These are phyloP conservation scores for Eimeria tenella DNA, from an alignment of 169 alveolate genomes.

Conservation along the genomic window DNA sequence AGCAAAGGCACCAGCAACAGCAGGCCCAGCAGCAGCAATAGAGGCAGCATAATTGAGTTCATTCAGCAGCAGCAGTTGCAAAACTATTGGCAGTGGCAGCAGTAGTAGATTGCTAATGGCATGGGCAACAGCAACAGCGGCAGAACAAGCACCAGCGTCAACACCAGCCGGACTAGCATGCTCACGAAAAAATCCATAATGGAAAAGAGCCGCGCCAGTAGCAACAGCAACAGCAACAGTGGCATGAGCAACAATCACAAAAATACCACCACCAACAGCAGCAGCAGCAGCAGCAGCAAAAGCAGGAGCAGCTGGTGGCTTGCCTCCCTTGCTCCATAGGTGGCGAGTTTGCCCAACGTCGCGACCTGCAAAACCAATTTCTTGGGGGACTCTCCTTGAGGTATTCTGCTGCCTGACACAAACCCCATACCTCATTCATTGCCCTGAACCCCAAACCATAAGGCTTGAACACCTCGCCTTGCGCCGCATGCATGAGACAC, in stretches of 20 bases:
- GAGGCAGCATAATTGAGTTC: neutral
- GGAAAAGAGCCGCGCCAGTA: too few relatives aligned
- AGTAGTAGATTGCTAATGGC: neutral
- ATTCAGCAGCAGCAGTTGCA: neutral
- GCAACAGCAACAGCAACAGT: too few relatives aligned
- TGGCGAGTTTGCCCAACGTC: neutral
- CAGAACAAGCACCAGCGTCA: neutral
- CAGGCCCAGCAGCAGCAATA: neutral
- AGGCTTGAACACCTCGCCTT: too few relatives aligned
- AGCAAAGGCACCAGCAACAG: neutral
- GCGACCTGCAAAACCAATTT: conserved; percentile 45
- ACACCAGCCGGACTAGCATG: too few relatives aligned
- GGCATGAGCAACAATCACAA: too few relatives aligned
- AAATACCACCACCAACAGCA: too few relatives aligned
- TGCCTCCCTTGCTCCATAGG: conserved; percentile 55
- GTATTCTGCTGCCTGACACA: neutral
- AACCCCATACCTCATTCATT: neutral
- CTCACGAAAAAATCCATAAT: too few relatives aligned
- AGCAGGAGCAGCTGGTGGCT: neutral
- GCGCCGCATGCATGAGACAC: too few relatives aligned
- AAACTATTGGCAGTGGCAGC: neutral
- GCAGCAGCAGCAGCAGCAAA: too few relatives aligned
- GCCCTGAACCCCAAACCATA: too few relatives aligned
- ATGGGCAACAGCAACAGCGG: neutral
- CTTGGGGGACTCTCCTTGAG: neutral